These are phyloP conservation scores for Plectosphaerella plurivora DNA, from an alignment of 2,329 filamentous ascomycete species.

Conservation along the genomic window DNA sequence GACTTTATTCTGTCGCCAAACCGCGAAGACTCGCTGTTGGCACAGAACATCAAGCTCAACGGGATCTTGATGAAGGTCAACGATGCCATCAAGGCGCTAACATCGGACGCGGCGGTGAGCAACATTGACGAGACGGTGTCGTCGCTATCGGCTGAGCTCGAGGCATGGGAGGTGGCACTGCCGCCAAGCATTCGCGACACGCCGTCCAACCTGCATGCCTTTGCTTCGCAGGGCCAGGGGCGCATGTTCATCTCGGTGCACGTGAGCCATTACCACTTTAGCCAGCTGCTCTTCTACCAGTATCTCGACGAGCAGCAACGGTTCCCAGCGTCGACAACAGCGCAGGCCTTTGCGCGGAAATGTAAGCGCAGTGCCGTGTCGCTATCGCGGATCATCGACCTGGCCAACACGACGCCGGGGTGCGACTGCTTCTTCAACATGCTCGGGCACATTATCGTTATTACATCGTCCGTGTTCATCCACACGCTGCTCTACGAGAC, in stretches of 20 bases:
- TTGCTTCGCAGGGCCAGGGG: conserved; percentile 32
- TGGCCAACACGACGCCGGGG: conserved; percentile 25
- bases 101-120: conserved; percentile 9
- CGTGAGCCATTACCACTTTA: conserved; percentile 41
- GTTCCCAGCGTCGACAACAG: conserved; percentile 16
- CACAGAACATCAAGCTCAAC: conserved; percentile 20
- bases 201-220: conserved; percentile 29
- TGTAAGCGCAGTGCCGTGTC: conserved; percentile 33
- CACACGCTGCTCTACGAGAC: conserved; percentile 38
- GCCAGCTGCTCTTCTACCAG: conserved; percentile 41
- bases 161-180: conserved; percentile 28
- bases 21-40: conserved; percentile 13
- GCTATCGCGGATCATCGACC: conserved; percentile 34
- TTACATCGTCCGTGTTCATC: conserved; percentile 40
- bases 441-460: conserved; percentile 40
- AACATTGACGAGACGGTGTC: conserved; percentile 25
- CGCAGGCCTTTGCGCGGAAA: conserved; percentile 25
- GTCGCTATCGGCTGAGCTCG: conserved; percentile 23
- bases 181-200: conserved; percentile 30
- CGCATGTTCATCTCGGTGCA: conserved; percentile 38
- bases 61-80: conserved; percentile 32
- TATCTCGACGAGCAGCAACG: conserved; percentile 26
- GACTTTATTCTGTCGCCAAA: conserved; percentile 13
- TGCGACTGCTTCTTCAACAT: conserved; percentile 38
- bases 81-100: conserved; percentile 19